Evolutionary conservation across 208 protist genomes (phyloP).

Genomic region (Trypanosoma vivax): DNA sequence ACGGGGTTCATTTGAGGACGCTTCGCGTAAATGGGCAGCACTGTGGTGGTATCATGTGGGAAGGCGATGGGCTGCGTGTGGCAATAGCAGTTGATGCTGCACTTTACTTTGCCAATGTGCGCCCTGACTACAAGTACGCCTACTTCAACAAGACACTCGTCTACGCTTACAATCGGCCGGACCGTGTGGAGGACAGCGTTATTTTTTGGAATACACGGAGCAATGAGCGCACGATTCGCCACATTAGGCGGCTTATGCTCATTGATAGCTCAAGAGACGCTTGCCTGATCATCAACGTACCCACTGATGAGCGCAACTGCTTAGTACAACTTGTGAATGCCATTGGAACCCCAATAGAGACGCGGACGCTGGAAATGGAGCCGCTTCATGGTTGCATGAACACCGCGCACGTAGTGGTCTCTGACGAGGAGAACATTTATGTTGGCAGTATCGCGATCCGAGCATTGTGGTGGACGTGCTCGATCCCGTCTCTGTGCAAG

Average conservation of each 20-base stretch:
- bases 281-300: slow-evolving; percentile 86
- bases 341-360: slow-evolving; percentile 93
- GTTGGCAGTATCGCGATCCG: slow-evolving; percentile 94
- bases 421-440: slow-evolving; percentile 88
- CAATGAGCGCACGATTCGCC: slow-evolving; percentile 87
- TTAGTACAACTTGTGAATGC: slow-evolving; percentile 92
- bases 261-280: slow-evolving; percentile 69
- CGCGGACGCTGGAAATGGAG: slow-evolving; percentile 89
- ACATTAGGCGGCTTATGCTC: slow-evolving; percentile 79
- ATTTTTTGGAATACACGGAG: slow-evolving; percentile 94
- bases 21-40: slow-evolving; percentile 85
- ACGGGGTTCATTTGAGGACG: slow-evolving; percentile 87
- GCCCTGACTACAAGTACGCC: slow-evolving; percentile 93
- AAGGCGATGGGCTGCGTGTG: slow-evolving; percentile 91
- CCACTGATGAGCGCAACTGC: slow-evolving; percentile 45
- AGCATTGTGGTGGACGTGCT: slow-evolving; percentile 60
- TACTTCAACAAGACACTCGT: slow-evolving; percentile 92
- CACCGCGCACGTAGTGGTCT: slow-evolving; percentile 85
- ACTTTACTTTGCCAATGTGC: slow-evolving; percentile 96
- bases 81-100: slow-evolving; percentile 93
- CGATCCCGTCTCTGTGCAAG: slow-evolving; percentile 80
- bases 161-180: slow-evolving; percentile 85
- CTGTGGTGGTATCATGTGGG: slow-evolving; percentile 90
- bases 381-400: slow-evolving; percentile 88
- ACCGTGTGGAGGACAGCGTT: slow-evolving; percentile 90